phyloP scores from a whole-genome alignment of 179 eudicot genomes.

The Nepenthes alata region DNA sequence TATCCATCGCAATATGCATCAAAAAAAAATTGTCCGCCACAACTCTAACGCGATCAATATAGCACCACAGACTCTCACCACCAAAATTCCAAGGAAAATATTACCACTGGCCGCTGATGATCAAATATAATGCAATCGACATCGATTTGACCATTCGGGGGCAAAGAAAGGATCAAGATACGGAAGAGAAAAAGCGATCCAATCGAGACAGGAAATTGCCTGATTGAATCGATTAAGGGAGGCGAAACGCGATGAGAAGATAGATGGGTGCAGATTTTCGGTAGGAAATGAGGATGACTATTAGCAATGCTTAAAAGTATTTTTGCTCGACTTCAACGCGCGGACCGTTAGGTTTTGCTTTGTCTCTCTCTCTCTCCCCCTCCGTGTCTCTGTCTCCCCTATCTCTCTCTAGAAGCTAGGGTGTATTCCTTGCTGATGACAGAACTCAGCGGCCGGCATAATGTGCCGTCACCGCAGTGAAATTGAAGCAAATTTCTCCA shows the following conservation, averaged over 20 bases:
- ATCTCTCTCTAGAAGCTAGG: slow-evolving; percentile 1
- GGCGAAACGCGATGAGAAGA: too few relatives aligned
- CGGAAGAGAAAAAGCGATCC: too few relatives aligned
- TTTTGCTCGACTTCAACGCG: slow-evolving; percentile 8
- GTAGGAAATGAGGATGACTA: neutral
- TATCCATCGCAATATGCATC: neutral
- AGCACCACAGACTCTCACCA: too few relatives aligned
- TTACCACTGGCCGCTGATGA: neutral
- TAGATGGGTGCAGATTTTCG: neutral
- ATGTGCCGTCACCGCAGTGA: too few relatives aligned
- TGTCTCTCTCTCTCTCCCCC: neutral
- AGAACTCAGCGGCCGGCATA: too few relatives aligned
- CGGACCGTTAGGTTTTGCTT: slow-evolving; percentile 15
- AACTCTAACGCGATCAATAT: neutral
- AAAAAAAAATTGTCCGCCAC: neutral
- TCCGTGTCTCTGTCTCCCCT: neutral
- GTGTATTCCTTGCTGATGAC: too few relatives aligned
- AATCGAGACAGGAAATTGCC: too few relatives aligned
- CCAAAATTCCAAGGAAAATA: neutral
- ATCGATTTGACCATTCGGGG: too few relatives aligned
- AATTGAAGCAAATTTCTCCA: too few relatives aligned
- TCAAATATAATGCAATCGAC: neutral
- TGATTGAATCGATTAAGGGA: too few relatives aligned
- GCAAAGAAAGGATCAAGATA: too few relatives aligned
- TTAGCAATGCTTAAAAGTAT: neutral